Percentiles rank a stretch among this genome's conserved stretches.
These are phyloP conservation scores for Oryza coarctata DNA, from an alignment of 176 grass and related monocot genomes.

Conservation along the genomic window DNA sequence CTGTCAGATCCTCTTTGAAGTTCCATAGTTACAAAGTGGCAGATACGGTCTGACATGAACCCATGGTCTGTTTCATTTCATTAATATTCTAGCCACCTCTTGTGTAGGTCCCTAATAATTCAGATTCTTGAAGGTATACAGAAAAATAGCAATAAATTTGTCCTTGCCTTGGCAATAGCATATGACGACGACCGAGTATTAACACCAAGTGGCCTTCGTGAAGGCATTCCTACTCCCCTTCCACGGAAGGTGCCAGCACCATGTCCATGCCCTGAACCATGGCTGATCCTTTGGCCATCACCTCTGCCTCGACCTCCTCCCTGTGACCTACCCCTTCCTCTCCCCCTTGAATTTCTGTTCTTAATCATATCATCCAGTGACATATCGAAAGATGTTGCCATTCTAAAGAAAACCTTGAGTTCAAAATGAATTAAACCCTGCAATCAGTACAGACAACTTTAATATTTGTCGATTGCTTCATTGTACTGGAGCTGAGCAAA, in stretches of 20 bases:
- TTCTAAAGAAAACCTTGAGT: constrained; percentile 33
- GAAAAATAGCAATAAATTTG: constrained; percentile 65
- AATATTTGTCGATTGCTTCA: constrained; percentile 8
- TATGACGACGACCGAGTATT: constrained; percentile 69
- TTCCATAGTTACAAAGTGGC: constrained; percentile 30
- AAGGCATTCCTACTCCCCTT: constrained; percentile 59
- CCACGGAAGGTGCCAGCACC: constrained; percentile 67
- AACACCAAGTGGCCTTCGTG: constrained; percentile 81
- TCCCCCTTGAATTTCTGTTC: constrained; percentile 49
- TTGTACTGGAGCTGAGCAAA: background rate
- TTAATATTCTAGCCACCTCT: constrained; percentile 38
- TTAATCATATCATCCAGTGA: constrained; percentile 85
- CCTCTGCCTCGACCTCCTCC: constrained; percentile 46
- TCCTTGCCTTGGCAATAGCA: constrained; percentile 96
- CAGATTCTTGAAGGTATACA: constrained; percentile 63
- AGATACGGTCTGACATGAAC: constrained; percentile 30
- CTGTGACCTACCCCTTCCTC: constrained; percentile 70
- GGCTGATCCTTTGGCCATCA: constrained; percentile 43
- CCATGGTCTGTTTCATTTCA: constrained; percentile 38
- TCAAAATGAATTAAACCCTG: constrained; percentile 34
- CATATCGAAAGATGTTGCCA: constrained; percentile 67
- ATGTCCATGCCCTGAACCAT: constrained; percentile 63
- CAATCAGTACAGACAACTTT: constrained; percentile 21
- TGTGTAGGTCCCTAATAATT: constrained; percentile 50
- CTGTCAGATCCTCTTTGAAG: constrained; percentile 29